Conservation (phyloP, 176 grass and related monocot genomes). For the Elymus sibiricus region DNA sequence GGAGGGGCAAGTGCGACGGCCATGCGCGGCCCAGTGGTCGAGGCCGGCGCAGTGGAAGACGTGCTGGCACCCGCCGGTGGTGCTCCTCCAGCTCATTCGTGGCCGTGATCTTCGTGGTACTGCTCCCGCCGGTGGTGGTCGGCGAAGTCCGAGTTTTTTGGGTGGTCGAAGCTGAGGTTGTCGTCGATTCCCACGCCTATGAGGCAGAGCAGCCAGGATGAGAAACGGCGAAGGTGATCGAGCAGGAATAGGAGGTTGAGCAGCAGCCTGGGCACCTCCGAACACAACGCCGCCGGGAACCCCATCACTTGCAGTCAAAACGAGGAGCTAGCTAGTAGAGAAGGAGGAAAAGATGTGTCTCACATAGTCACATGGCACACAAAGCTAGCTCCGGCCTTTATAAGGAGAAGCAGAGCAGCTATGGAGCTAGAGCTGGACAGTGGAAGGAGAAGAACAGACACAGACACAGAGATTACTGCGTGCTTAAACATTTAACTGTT, state of each 20-base stretch:
- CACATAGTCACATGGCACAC: too few species aligned
- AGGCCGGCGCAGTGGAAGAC: slow-evolving; percentile 82
- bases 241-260: slow-evolving; percentile 55
- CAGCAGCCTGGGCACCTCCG: slow-evolving; percentile 53
- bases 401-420: too few species aligned
- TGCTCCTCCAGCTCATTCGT: slow-evolving; percentile 35
- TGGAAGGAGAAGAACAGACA: too few species aligned
- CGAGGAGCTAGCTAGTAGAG: too few species aligned
- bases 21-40: slow-evolving; percentile 73
- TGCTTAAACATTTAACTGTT: too few species aligned
- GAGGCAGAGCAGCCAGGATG: slow-evolving; percentile 48
- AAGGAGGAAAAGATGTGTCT: too few species aligned
- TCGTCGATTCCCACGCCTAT: slow-evolving; percentile 27
- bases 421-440: too few species aligned
- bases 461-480: too few species aligned
- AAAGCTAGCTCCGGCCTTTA: too few species aligned
- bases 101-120: not conserved
- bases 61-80: slow-evolving; percentile 65
- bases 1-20: slow-evolving; percentile 56
- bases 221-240: slow-evolving; percentile 45
- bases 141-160: not conserved
- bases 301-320: too few species aligned
- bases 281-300: slow-evolving; percentile 46
- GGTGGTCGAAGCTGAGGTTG: not conserved
- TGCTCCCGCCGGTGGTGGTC: too few species aligned